Evolutionary conservation across 2,329 filamentous ascomycete species (phyloP).

Genomic region (Cytospora piceae): DNA sequence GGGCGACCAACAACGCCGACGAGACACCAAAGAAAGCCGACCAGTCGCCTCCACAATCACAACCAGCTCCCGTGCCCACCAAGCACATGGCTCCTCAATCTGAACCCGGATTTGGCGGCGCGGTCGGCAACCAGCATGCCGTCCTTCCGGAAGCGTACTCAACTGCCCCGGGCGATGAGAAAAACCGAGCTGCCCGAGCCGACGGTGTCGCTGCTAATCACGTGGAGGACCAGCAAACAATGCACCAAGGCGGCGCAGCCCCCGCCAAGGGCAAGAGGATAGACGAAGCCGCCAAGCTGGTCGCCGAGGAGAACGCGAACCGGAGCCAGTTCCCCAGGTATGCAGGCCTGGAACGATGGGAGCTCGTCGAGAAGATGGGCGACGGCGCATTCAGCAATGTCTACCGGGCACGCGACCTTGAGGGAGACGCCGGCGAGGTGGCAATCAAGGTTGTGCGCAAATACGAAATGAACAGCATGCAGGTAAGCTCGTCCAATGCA

Average conservation of each 20-base stretch:
- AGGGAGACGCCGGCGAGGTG: conserved; percentile 75
- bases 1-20: conserved; percentile 59
- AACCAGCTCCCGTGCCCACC: conserved; percentile 54
- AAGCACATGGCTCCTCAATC: conserved; percentile 56
- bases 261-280: conserved; percentile 50
- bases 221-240: conserved; percentile 63
- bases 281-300: conserved; percentile 76
- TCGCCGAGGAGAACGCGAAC: conserved; percentile 88
- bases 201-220: conserved; percentile 67
- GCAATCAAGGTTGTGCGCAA: conserved; percentile 99
- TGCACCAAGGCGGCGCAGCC: conserved; percentile 36
- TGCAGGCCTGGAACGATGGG: conserved; percentile 83
- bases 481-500: conserved; percentile 69
- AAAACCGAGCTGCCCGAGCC: conserved; percentile 71
- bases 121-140: conserved; percentile 54
- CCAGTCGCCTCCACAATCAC: conserved; percentile 50
- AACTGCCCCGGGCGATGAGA: conserved; percentile 59
- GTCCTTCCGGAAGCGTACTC: conserved; percentile 62
- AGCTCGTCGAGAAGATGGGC: conserved; percentile 94
- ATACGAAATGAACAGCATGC: conserved; percentile 97
- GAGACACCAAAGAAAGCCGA: conserved; percentile 59
- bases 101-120: conserved; percentile 47
- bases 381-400: conserved; percentile 99
- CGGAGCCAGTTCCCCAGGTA: conserved; percentile 85
- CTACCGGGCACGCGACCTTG: conserved; percentile 80